These are phyloP conservation scores for Fagopyrum homotropicum DNA, from an alignment of 148 eudicot genomes.

Conservation along the genomic window DNA sequence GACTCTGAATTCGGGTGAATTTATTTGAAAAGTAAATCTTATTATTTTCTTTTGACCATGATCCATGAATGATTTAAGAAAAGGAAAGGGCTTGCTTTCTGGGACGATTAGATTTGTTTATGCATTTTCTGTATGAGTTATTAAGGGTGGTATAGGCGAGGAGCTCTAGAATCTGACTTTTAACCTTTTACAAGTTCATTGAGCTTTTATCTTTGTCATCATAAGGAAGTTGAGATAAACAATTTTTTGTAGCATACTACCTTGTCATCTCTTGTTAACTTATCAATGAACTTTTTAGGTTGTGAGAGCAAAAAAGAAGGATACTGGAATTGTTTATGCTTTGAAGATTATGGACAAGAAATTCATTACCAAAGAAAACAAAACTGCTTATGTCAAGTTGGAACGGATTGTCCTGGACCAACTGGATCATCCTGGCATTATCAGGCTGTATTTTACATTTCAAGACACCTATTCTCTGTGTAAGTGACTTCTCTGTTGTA, in stretches of 20 bases:
- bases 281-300: constrained; percentile 39
- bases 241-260: neutral
- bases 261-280: neutral
- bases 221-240: neutral
- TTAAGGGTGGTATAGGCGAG: neutral
- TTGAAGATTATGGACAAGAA: constrained; percentile 98
- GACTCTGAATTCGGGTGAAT: neutral
- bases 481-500: constrained; percentile 28
- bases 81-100: neutral
- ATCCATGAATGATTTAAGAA: too few relatives aligned
- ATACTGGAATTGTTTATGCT: constrained; percentile 78
- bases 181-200: neutral
- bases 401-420: constrained; percentile 96
- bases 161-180: neutral
- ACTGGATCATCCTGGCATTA: constrained; percentile 91
- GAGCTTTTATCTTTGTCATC: neutral
- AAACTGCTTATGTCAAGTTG: constrained; percentile 93
- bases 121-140: neutral
- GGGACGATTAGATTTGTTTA: neutral
- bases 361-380: constrained; percentile 96
- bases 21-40: too few relatives aligned
- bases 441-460: constrained; percentile 85
- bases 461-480: constrained; percentile 91
- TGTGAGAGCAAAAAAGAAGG: constrained; percentile 91
- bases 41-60: too few relatives aligned